A percentile compares a stretch with the other conserved stretches of the same genome.
These are phyloP conservation scores for Carex pumila DNA, from an alignment of 176 grass and related monocot genomes.

Conservation along the genomic window DNA sequence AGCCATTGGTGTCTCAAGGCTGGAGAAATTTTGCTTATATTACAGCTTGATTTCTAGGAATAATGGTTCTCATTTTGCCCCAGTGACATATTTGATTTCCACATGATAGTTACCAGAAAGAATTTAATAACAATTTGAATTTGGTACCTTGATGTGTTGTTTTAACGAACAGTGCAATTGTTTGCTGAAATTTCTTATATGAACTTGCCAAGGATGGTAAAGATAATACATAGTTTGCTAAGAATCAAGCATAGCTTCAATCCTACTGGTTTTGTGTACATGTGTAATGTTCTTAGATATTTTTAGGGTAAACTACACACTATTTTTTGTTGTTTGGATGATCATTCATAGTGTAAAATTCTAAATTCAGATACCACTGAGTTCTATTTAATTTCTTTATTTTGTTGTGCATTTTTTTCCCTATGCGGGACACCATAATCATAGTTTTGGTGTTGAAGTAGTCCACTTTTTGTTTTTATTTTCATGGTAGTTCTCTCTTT, in stretches of 20 bases:
- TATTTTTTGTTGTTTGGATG: background rate
- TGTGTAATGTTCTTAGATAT: background rate
- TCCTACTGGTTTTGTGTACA: background rate
- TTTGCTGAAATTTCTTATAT: background rate
- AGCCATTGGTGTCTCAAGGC: background rate
- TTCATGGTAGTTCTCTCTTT: background rate
- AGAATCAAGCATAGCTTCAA: background rate
- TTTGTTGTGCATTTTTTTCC: background rate
- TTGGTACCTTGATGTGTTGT: background rate
- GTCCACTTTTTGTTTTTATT: background rate
- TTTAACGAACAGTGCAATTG: background rate
- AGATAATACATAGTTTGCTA: constrained; percentile 1
- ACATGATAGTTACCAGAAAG: background rate
- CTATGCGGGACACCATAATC: too few species aligned
- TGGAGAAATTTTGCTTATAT: constrained; percentile 17
- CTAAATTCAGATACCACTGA: background rate
- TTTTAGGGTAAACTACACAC: background rate
- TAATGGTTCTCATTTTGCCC: background rate
- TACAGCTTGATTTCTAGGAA: constrained; percentile 13
- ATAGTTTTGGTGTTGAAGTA: background rate
- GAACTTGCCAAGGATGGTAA: background rate
- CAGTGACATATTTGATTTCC: constrained; percentile 1
- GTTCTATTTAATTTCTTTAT: background rate
- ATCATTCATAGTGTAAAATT: background rate
- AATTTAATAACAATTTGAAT: background rate